These are phyloP conservation scores for Sporopachydermia quercuum DNA, from an alignment of 805 yeast genomes.

Conservation along the genomic window DNA sequence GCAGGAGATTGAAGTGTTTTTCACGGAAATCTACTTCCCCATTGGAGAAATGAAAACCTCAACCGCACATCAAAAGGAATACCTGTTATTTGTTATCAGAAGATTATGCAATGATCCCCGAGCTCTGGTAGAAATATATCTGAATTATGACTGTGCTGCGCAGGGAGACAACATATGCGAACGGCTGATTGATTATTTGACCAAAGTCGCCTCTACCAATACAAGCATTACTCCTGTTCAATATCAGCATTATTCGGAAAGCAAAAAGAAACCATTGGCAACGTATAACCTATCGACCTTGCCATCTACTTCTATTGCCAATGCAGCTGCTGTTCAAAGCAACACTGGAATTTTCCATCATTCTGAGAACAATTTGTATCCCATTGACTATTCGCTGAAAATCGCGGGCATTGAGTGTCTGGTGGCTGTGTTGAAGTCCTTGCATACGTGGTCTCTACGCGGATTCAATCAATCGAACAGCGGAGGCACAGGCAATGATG, in stretches of 20 bases:
- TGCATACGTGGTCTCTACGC: conserved; percentile 78
- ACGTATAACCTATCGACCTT: conserved; percentile 62
- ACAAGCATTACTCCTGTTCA: conserved; percentile 62
- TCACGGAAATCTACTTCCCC: conserved; percentile 87
- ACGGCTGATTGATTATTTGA: conserved; percentile 60
- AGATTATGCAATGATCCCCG: conserved; percentile 80
- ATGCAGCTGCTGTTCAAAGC: conserved; percentile 27
- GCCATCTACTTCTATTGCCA: conserved; percentile 62
- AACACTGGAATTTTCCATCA: conserved; percentile 12
- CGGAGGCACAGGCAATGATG: conserved; percentile 8
- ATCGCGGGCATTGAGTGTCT: conserved; percentile 67
- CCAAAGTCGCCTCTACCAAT: conserved; percentile 52
- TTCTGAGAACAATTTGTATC: conserved; percentile 36
- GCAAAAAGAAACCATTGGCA: conserved; percentile 40
- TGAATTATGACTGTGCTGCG: conserved; percentile 89
- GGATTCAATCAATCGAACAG: conserved; percentile 23
- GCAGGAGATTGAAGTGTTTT: conserved; percentile 84
- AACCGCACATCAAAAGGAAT: conserved; percentile 84
- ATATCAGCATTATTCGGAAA: conserved; percentile 31
- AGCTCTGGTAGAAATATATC: conserved; percentile 78
- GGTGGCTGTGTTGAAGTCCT: conserved; percentile 68
- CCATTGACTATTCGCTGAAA: conserved; percentile 73
- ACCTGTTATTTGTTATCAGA: conserved; percentile 65
- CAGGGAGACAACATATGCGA: conserved; percentile 72
- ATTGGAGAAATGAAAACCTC: conserved; percentile 85